A percentile compares a stretch with the other conserved stretches of the same genome.
phyloP scores from a whole-genome alignment of 805 yeast genomes.

The Starmerella stigmatis region DNA sequence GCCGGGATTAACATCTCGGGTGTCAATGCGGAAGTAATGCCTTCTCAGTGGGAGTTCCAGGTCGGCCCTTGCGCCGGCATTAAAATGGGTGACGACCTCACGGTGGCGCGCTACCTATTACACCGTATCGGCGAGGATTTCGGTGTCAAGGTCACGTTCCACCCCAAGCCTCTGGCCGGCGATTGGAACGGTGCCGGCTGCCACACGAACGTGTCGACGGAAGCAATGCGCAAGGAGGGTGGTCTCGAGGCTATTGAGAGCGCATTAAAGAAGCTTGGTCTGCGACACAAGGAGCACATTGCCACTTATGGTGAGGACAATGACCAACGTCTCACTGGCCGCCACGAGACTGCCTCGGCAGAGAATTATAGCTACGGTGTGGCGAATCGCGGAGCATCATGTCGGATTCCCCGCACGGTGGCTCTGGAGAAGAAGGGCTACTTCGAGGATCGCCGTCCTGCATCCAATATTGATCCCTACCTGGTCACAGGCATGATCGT shows the following conservation, averaged over 20 bases:
- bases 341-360: slow-evolving; percentile 96
- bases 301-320: slow-evolving; percentile 91
- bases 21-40: slow-evolving; percentile 99
- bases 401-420: slow-evolving; percentile 97
- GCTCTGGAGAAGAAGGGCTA: slow-evolving; percentile 97
- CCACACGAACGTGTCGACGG: slow-evolving; percentile 96
- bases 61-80: slow-evolving; percentile 97
- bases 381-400: slow-evolving; percentile 98
- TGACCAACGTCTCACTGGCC: slow-evolving; percentile 91
- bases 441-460: slow-evolving; percentile 99
- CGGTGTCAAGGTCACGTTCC: slow-evolving; percentile 96
- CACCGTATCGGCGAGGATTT: slow-evolving; percentile 97
- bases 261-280: slow-evolving; percentile 85
- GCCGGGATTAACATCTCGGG: slow-evolving; percentile 89
- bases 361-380: slow-evolving; percentile 90
- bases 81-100: slow-evolving; percentile 91
- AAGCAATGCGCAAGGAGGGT: slow-evolving; percentile 82
- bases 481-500: slow-evolving; percentile 96
- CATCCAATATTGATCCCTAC: slow-evolving; percentile 98
- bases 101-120: slow-evolving; percentile 89
- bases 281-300: slow-evolving; percentile 95
- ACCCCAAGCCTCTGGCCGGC: slow-evolving; percentile 97
- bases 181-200: slow-evolving; percentile 99
- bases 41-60: slow-evolving; percentile 99
- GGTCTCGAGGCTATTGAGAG: slow-evolving; percentile 91